Conservation (phyloP, 169 alveolate species). For the Pseudocohnilembus persalinus region DNA sequence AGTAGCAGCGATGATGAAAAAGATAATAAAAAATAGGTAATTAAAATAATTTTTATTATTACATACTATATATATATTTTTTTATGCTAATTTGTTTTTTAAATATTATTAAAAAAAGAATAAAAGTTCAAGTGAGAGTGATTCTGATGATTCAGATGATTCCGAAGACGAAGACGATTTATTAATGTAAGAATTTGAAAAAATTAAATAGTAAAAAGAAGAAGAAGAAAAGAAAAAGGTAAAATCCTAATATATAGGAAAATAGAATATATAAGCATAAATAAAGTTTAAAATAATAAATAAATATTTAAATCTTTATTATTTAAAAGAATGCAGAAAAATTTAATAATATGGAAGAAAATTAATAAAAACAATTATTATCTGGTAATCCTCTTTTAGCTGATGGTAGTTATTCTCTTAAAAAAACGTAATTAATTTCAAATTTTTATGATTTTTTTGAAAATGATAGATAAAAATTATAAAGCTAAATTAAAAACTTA, state of each 20-base stretch:
- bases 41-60: neutral
- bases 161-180: conserved; percentile 87
- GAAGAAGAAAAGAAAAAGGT: conserved; percentile 81
- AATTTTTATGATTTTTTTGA: neutral
- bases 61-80: too few species aligned
- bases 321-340: conserved; percentile 56
- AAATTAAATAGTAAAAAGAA: conserved; percentile 88
- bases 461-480: neutral
- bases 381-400: conserved; percentile 80
- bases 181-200: conserved; percentile 90
- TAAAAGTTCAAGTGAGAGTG: conserved; percentile 34
- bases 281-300: conserved; percentile 21
- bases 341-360: conserved; percentile 53
- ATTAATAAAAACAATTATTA: conserved; percentile 61
- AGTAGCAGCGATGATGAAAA: conserved; percentile 17
- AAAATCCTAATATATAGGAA: neutral
- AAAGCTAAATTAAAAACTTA: neutral
- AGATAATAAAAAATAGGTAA: conserved; percentile 9
- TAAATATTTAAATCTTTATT: conserved; percentile 13
- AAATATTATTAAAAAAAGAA: neutral
- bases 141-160: conserved; percentile 27
- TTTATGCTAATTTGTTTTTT: too few species aligned
- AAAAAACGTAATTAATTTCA: conserved; percentile 51
- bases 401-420: conserved; percentile 68
- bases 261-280: conserved; percentile 18